Evolutionary conservation across 1,139 yeast species (phyloP).

Genomic region (Yamadazyma epiphylla): DNA sequence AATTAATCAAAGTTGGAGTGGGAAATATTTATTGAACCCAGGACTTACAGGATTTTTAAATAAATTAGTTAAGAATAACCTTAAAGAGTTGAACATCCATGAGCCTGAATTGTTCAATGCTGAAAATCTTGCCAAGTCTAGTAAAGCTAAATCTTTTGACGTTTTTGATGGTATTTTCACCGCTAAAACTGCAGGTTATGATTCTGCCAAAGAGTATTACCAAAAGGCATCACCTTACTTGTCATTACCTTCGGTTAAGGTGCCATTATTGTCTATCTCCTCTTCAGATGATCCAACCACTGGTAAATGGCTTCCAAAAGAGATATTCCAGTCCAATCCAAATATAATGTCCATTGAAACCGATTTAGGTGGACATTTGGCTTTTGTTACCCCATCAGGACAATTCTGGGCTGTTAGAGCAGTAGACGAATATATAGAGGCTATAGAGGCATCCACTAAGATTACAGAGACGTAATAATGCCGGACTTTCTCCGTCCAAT

Average conservation of each 20-base stretch:
- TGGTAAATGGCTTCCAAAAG: slow-evolving; percentile 40
- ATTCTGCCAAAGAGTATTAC: slow-evolving; percentile 70
- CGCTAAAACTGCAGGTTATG: slow-evolving; percentile 70
- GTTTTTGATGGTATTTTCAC: slow-evolving; percentile 76
- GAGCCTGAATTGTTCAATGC: slow-evolving; percentile 30
- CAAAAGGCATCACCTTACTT: slow-evolving; percentile 62
- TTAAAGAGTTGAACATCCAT: slow-evolving; percentile 42
- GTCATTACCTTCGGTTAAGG: slow-evolving; percentile 49
- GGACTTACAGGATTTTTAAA: slow-evolving; percentile 63
- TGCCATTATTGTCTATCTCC: slow-evolving; percentile 67
- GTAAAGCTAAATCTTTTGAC: slow-evolving; percentile 32
- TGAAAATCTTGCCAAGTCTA: slow-evolving; percentile 27
- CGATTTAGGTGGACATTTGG: slow-evolving; percentile 60
- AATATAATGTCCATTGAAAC: slow-evolving; percentile 35
- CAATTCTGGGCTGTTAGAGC: slow-evolving; percentile 73
- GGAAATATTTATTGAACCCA: slow-evolving; percentile 59
- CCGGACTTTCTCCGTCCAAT: neutral
- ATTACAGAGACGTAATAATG: neutral
- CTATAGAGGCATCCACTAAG: slow-evolving; percentile 25
- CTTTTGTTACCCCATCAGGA: slow-evolving; percentile 54
- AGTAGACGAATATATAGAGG: slow-evolving; percentile 56
- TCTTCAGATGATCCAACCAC: slow-evolving; percentile 85
- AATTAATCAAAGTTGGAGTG: slow-evolving; percentile 53
- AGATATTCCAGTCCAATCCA: slow-evolving; percentile 26
- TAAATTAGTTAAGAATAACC: slow-evolving; percentile 60